phyloP scores from a whole-genome alignment of 164 flowering plant species.

The Vitis cinerea region DNA sequence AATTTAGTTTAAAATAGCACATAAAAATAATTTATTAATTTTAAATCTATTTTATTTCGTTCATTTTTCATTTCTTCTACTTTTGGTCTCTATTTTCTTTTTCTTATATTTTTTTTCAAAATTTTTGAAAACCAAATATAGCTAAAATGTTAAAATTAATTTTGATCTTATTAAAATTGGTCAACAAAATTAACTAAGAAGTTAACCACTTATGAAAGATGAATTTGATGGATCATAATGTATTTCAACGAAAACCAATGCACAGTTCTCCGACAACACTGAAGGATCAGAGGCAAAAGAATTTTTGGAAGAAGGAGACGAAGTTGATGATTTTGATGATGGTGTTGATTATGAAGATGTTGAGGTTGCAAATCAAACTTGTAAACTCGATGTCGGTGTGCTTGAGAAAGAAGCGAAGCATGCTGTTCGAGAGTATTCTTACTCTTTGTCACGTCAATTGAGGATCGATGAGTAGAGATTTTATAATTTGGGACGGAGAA shows the following conservation, averaged over 20 bases:
- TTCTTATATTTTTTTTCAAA: too few species aligned
- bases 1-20: too few species aligned
- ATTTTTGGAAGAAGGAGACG: slow-evolving; percentile 19
- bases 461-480: slow-evolving; percentile 37
- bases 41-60: too few species aligned
- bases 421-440: slow-evolving; percentile 45
- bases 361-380: neutral
- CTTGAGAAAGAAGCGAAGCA: slow-evolving; percentile 68
- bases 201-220: too few species aligned
- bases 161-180: too few species aligned
- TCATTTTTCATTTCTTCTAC: too few species aligned
- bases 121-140: too few species aligned
- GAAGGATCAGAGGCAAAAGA: slow-evolving; percentile 21
- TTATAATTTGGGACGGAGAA: slow-evolving; percentile 7
- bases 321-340: slow-evolving; percentile 14
- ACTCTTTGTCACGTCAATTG: slow-evolving; percentile 49
- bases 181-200: too few species aligned
- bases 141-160: too few species aligned
- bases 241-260: slow-evolving; percentile 6
- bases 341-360: slow-evolving; percentile 19
- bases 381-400: slow-evolving; percentile 35
- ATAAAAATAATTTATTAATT: too few species aligned
- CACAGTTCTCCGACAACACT: slow-evolving; percentile 1
- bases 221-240: neutral
- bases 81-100: too few species aligned